Base-by-base conservation (phyloP, 805 yeast species). In the Starmerella vitae region DNA sequence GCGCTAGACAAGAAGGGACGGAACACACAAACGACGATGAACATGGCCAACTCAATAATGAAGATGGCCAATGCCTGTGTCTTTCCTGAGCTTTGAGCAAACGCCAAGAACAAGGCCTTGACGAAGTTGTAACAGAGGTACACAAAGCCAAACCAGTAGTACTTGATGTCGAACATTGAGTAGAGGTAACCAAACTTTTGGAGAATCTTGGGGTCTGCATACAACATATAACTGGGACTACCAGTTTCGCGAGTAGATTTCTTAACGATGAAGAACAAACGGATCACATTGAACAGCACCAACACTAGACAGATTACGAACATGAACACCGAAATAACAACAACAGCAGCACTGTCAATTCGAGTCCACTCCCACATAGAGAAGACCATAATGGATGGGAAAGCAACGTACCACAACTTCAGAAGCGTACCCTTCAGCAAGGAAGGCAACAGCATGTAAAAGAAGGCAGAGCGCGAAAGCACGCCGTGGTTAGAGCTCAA, bases 341-440 rank as follows among this genome's bases (percentile, higher is more conserved):
- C 73, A 22, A 86, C 84, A 1, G 94, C 95, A 1, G 93, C 79
- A 1, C 95, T 84, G 54, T 86, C 95, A 37, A 70, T 63, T 52
- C 68, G 69, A 6, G 78, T 72, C 58, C 84, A 85, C 63, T 86
- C 94, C 91, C 93, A 86, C 39, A 85, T 65, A 9, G 94, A 76
- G 42, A 86, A 67, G 37, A 85, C 72, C 14, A 76, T 66, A 42
- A 86, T 61, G 58, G 85, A 93, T 3, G 93, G 75, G 59, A 82
- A 84, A 0, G 93, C 95, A 55, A 86, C 82, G 51, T 72, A 78
- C 40, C 83, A 68, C 53, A 84, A 79, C 57, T 93, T 71, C 48
- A 82, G 68, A 38, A 86, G 48, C 2, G 91, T 67, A 34, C 95
- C 95, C 57, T 82, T 85, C 48, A 84, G 59, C 37, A 82, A 68